Percentiles rank a stretch among this genome's conserved stretches.
Evolutionary conservation across 192 early-diverging fungal genomes (phyloP).

Genomic region (Dimargaris xerosporica): DNA sequence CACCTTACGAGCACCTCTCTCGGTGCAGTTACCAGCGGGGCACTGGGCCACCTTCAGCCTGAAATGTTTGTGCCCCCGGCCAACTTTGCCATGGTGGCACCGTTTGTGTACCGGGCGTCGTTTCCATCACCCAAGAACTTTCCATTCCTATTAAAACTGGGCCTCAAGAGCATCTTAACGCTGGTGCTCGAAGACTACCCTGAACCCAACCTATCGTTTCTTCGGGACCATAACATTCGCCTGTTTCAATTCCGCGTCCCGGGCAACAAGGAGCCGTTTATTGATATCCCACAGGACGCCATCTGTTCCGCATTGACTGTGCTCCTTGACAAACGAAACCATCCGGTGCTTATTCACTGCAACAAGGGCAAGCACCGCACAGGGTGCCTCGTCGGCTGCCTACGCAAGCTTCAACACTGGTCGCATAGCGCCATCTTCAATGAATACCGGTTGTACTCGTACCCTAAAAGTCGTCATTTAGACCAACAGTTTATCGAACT

Average conservation of each 20-base stretch:
- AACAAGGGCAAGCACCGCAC: slow-evolving; percentile 99
- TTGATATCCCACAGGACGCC: slow-evolving; percentile 28
- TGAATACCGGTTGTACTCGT: slow-evolving; percentile 86
- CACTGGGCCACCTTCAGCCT: too few relatives aligned
- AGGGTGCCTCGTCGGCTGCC: slow-evolving; percentile 86
- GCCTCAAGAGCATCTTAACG: slow-evolving; percentile 83
- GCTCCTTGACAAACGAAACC: slow-evolving; percentile 45
- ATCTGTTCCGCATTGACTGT: slow-evolving; percentile 20
- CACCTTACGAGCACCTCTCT: too few relatives aligned
- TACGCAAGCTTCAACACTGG: slow-evolving; percentile 92
- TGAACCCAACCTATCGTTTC: slow-evolving; percentile 70
- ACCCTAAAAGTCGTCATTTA: slow-evolving; percentile 68
- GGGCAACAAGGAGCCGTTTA: slow-evolving; percentile 71
- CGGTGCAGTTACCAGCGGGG: too few relatives aligned
- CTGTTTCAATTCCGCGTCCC: slow-evolving; percentile 79
- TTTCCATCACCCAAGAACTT: slow-evolving; percentile 88
- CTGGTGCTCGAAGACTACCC: slow-evolving; percentile 86
- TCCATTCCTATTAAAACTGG: slow-evolving; percentile 74
- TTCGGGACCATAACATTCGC: slow-evolving; percentile 58
- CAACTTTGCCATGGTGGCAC: slow-evolving; percentile 93
- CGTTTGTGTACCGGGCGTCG: slow-evolving; percentile 84
- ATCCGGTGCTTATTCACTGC: slow-evolving; percentile 86
- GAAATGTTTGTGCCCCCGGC: slow-evolving; percentile 52
- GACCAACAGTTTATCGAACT: slow-evolving; percentile 79
- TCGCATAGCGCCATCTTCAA: slow-evolving; percentile 92